Base-by-base conservation (phyloP, 1,284 basidiomycete species). In the Erythrobasidium hasegawianum region DNA sequence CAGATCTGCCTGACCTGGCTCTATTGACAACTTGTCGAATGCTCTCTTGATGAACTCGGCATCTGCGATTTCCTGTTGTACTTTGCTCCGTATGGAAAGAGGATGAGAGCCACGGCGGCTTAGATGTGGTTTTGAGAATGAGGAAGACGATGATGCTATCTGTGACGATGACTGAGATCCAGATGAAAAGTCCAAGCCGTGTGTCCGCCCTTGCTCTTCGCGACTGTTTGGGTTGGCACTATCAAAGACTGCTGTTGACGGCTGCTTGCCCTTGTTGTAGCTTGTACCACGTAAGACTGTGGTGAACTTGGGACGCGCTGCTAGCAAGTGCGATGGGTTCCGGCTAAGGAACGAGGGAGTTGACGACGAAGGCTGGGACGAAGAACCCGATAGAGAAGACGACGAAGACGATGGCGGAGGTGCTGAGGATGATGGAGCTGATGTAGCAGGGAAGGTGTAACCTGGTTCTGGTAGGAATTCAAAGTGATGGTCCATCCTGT, bases 11-110 rank as follows among this genome's bases (percentile, higher is more conserved):
- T 14, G 41, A n/a, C n/a, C n/a, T 20, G n/a, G 59, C n/a, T 39
- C 55, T 8, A 59, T 20, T 13, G 57, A 18, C 13, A 65, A 56
- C 20, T 58, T 65, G 14, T 65, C 62, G 26, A 65, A 65, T 4
- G 62, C 62, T 14, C 47, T 13, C 49, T 65, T 65, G 40, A 65
- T 65, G 45, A 65, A 65, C 11, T 65, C 62, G 2, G 55, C 62
- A 43, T 65, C 62, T 18, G 57, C 62, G 22, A 41, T 41, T 47
- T 50, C 55, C 14, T 24, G 26, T 10, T 49, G 24, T 13, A 14
- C 14, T 20, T 43, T 18, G 10, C 10, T 33, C 20, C 50, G 39
- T 9, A 24, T 29, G n/a, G 10, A 13, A 9, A 52, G 38, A 2
- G 62, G 61, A 40, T 58, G 56, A 8, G 62, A 65, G n/a, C 43